These are phyloP conservation scores for Globisporangium radiosum DNA, from an alignment of 352 stramenopile genomes.

Conservation along the genomic window DNA sequence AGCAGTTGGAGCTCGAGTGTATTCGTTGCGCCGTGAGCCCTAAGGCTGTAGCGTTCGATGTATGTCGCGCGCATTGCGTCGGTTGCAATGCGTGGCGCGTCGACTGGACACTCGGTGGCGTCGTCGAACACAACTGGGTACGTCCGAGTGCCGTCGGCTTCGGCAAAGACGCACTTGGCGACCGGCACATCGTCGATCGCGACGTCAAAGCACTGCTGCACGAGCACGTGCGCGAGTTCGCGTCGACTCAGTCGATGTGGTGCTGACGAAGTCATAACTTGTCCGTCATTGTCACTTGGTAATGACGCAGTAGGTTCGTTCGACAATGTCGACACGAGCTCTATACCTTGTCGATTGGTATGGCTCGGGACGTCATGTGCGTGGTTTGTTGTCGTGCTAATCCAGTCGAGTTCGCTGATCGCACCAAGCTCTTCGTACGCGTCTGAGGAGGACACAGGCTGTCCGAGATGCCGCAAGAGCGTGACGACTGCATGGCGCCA, in stretches of 20 bases:
- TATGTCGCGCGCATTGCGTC: constrained; percentile 23
- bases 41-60: constrained; percentile 13
- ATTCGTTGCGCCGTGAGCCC: constrained; percentile 22
- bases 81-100: constrained; percentile 17
- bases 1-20: constrained; percentile 32
- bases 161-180: constrained; percentile 35
- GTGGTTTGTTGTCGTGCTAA: constrained; percentile 12
- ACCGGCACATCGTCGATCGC: constrained; percentile 28
- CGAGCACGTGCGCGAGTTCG: constrained; percentile 34
- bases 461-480: constrained; percentile 27
- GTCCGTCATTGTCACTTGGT: not conserved
- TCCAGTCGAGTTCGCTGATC: constrained; percentile 34
- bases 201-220: constrained; percentile 62
- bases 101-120: constrained; percentile 19
- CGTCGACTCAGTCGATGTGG: not conserved
- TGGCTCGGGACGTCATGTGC: constrained; percentile 8
- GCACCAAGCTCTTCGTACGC: constrained; percentile 21
- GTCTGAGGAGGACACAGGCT: constrained; percentile 12
- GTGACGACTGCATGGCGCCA: constrained; percentile 24
- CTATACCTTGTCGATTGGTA: constrained; percentile 12
- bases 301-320: not conserved
- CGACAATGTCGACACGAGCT: constrained; percentile 6
- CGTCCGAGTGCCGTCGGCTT: constrained; percentile 25
- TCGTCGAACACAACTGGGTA: constrained; percentile 49
- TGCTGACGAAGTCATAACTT: not conserved